Evolutionary conservation across 331 rosid species (phyloP).

Genomic region (Prunus yedoensis): DNA sequence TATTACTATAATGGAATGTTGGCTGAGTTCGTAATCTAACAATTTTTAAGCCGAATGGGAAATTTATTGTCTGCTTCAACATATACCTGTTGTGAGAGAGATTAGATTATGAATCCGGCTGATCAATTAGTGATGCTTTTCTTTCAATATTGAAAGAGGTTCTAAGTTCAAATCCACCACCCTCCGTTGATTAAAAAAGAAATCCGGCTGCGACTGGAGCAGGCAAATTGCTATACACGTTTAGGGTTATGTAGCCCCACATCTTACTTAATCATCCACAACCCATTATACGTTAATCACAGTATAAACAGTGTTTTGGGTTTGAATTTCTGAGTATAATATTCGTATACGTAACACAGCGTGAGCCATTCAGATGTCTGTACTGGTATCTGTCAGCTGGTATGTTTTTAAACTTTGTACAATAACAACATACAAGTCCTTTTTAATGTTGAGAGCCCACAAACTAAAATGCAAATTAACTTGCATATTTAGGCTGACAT

Average conservation of each 20-base stretch:
- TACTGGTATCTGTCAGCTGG: constrained; percentile 12
- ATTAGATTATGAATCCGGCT: too few relatives aligned
- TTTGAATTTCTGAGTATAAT: neutral
- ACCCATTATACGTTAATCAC: neutral
- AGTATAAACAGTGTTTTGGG: neutral
- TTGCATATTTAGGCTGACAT: neutral
- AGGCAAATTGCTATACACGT: neutral
- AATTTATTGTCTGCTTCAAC: neutral
- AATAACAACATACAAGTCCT: constrained; percentile 23
- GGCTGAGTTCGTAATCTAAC: neutral
- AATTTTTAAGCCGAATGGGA: neutral
- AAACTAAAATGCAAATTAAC: neutral
- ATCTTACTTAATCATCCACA: neutral
- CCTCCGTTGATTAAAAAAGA: too few relatives aligned
- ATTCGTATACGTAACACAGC: neutral
- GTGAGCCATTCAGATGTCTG: neutral
- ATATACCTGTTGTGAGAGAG: neutral
- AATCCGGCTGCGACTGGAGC: neutral
- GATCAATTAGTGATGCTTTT: too few relatives aligned
- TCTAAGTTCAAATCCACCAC: too few relatives aligned
- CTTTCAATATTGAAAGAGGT: too few relatives aligned
- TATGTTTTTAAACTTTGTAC: constrained; percentile 1
- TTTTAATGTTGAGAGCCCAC: constrained; percentile 10
- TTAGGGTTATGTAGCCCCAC: neutral
- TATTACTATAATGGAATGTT: neutral